Conservation (phyloP, 83 land plant genomes). For the Isoetes engelmannii region DNA sequence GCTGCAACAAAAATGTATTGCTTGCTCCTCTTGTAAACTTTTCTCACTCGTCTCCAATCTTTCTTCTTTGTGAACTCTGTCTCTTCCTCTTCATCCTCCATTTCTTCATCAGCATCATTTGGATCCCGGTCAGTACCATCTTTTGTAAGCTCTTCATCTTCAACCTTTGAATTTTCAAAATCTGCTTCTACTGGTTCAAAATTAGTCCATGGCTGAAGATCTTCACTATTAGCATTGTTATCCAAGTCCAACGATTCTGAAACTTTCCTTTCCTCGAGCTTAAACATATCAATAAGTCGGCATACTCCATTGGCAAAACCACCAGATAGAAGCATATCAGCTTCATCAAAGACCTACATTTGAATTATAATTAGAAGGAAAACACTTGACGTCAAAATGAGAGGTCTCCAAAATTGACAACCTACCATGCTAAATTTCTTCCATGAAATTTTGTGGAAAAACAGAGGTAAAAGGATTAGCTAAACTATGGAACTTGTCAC, state of each 20-base stretch:
- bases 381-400: too few relatives aligned
- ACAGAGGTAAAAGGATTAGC: too few relatives aligned
- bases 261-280: slow-evolving; percentile 69
- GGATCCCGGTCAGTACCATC: slow-evolving; percentile 1
- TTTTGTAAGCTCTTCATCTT: slow-evolving; percentile 6
- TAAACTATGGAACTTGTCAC: too few relatives aligned
- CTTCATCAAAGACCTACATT: slow-evolving; percentile 89
- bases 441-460: too few relatives aligned
- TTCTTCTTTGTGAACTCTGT: slow-evolving; percentile 17
- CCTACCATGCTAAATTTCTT: too few relatives aligned
- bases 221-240: slow-evolving; percentile 3
- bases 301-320: slow-evolving; percentile 73
- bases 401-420: too few relatives aligned
- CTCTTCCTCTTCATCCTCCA: not conserved
- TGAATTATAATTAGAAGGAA: too few relatives aligned
- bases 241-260: slow-evolving; percentile 18
- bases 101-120: slow-evolving; percentile 1
- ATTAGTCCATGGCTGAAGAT: slow-evolving; percentile 13
- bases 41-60: slow-evolving; percentile 58
- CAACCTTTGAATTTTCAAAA: slow-evolving; percentile 8
- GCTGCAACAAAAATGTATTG: slow-evolving; percentile 97
- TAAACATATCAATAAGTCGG: slow-evolving; percentile 70
- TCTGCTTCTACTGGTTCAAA: slow-evolving; percentile 9
- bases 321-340: slow-evolving; percentile 89
- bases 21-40: slow-evolving; percentile 72